These are phyloP conservation scores for Pterocarpus macrocarpus DNA, from an alignment of 306 rosid species.

Conservation along the genomic window DNA sequence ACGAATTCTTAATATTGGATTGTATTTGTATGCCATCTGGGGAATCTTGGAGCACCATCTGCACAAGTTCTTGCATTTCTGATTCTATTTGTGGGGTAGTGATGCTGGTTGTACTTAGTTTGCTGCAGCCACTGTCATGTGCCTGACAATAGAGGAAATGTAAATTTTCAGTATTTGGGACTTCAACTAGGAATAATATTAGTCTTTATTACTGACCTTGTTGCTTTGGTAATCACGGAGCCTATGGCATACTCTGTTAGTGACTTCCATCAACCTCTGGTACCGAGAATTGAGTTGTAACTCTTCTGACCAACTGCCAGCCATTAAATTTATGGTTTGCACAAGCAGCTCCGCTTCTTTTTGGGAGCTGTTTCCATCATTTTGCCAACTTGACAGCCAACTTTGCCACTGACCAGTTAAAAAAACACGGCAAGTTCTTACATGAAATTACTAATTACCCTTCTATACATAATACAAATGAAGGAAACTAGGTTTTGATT, in stretches of 20 bases:
- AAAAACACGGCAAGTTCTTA: neutral
- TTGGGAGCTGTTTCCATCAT: constrained; percentile 53
- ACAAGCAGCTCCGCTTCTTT: constrained; percentile 73
- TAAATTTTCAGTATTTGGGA: neutral
- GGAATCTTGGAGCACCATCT: constrained; percentile 64
- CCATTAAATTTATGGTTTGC: constrained; percentile 62
- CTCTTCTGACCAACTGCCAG: constrained; percentile 61
- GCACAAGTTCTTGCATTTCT: constrained; percentile 73
- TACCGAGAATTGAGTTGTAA: constrained; percentile 53
- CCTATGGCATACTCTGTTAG: constrained; percentile 62
- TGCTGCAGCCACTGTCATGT: constrained; percentile 34
- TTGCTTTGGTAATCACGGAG: constrained; percentile 56
- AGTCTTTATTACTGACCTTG: constrained; percentile 53
- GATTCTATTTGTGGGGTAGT: constrained; percentile 61
- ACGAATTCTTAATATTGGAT: constrained; percentile 65
- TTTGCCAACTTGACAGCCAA: constrained; percentile 76
- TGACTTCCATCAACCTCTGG: constrained; percentile 54
- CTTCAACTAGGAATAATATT: neutral
- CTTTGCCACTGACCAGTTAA: constrained; percentile 67
- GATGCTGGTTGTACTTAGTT: constrained; percentile 23
- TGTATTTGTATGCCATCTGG: constrained; percentile 50
- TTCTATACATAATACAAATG: neutral
- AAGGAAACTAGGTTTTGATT: neutral
- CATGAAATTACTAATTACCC: neutral
- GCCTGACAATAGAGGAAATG: constrained; percentile 51